These are phyloP conservation scores for Penicillium egyptiacum DNA, from an alignment of 495 filamentous ascomycete genomes.

Conservation along the genomic window DNA sequence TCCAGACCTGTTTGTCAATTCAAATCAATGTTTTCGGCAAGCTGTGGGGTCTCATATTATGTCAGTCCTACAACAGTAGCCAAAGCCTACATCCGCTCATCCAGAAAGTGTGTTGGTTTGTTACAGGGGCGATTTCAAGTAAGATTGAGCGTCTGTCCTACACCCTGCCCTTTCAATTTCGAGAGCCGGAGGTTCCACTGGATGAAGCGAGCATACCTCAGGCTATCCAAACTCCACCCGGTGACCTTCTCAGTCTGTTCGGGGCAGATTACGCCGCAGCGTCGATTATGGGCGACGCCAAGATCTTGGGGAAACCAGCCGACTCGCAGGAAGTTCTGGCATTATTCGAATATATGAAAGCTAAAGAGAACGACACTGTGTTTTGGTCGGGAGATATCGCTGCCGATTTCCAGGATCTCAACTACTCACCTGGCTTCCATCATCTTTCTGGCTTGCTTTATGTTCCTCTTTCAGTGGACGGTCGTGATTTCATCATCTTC, in stretches of 20 bases:
- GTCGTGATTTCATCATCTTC: slow-evolving; percentile 84
- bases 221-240: slow-evolving; percentile 6
- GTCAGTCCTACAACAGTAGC: slow-evolving; percentile 74
- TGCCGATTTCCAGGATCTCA: slow-evolving; percentile 76
- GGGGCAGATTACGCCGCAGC: slow-evolving; percentile 75
- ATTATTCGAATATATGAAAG: slow-evolving; percentile 75
- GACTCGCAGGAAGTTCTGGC: slow-evolving; percentile 77
- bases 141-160: slow-evolving; percentile 87
- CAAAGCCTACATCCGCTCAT: slow-evolving; percentile 83
- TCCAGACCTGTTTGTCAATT: slow-evolving; percentile 85
- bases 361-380: slow-evolving; percentile 69
- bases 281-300: slow-evolving; percentile 78
- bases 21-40: slow-evolving; percentile 82
- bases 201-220: neutral
- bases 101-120: slow-evolving; percentile 77
- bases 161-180: slow-evolving; percentile 64
- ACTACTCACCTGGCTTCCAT: slow-evolving; percentile 72
- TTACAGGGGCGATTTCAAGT: slow-evolving; percentile 75
- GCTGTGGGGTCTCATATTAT: slow-evolving; percentile 83
- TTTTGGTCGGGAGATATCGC: slow-evolving; percentile 68
- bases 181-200: neutral
- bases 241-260: slow-evolving; percentile 28
- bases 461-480: slow-evolving; percentile 69
- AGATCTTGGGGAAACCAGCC: slow-evolving; percentile 71
- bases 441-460: slow-evolving; percentile 74